A percentile compares a stretch with the other conserved stretches of the same genome.
phyloP scores from a whole-genome alignment of 2,329 filamentous ascomycete genomes.

The Chrysoporthe cubensis region DNA sequence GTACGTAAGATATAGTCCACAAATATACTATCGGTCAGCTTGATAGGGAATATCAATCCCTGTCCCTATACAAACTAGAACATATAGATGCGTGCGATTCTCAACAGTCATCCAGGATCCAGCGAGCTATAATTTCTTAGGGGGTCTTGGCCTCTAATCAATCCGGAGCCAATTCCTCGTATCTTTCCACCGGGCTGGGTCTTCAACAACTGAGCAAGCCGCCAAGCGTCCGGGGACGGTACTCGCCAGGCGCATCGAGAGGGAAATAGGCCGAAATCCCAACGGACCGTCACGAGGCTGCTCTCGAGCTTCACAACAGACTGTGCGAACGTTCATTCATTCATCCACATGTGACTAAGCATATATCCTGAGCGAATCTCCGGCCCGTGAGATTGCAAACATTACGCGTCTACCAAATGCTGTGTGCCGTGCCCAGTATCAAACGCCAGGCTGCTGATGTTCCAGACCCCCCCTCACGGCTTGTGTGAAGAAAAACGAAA shows the following conservation, averaged over 20 bases:
- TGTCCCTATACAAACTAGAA: too few species aligned
- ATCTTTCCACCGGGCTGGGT: too few species aligned
- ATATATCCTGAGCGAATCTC: conserved; percentile 4
- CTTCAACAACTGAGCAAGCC: too few species aligned
- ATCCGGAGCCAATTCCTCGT: too few species aligned
- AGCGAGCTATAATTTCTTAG: not conserved
- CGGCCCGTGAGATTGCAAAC: not conserved
- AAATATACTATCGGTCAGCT: too few species aligned
- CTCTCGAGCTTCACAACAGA: not conserved
- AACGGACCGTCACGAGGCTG: not conserved
- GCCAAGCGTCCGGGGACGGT: too few species aligned
- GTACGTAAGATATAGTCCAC: too few species aligned
- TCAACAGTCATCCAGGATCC: too few species aligned
- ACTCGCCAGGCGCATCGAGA: too few species aligned
- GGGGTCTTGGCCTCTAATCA: too few species aligned
- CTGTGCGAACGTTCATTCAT: not conserved
- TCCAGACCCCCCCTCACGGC: not conserved
- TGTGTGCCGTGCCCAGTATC: not conserved
- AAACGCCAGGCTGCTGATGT: conserved; percentile 6
- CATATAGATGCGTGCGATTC: not conserved
- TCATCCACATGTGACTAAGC: not conserved
- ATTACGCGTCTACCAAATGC: conserved; percentile 2
- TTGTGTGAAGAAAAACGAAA: not conserved
- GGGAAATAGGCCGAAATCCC: too few species aligned
- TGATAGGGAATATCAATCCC: not conserved